Percentiles rank a stretch among this genome's conserved stretches.
phyloP scores from a whole-genome alignment of 768 basidiomycete species.

The Rhizopogon vesiculosus region DNA sequence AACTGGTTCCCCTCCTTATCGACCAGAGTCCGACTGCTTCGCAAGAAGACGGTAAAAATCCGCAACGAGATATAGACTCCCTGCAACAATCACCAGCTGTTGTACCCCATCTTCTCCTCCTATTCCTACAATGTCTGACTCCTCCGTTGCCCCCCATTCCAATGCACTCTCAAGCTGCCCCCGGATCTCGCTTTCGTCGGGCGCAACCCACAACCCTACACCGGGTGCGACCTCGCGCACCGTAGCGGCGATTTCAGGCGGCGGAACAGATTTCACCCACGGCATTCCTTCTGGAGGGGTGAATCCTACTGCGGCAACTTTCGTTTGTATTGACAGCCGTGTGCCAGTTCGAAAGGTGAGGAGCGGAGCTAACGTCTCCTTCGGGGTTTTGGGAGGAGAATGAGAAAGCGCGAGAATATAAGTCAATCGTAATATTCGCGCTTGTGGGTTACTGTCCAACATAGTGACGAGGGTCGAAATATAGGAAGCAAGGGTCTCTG shows the following conservation, averaged over 20 bases:
- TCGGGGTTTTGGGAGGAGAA: slow-evolving; percentile 80
- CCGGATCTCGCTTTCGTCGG: slow-evolving; percentile 26
- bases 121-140: slow-evolving; percentile 5
- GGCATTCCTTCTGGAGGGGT: slow-evolving; percentile 88
- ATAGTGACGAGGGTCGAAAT: slow-evolving; percentile 31
- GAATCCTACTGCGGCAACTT: slow-evolving; percentile 58
- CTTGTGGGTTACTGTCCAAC: slow-evolving; percentile 12
- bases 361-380: slow-evolving; percentile 66
- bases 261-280: slow-evolving; percentile 73
- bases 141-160: slow-evolving; percentile 29
- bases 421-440: slow-evolving; percentile 39
- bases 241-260: slow-evolving; percentile 42
- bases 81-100: slow-evolving; percentile 70
- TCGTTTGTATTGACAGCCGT: slow-evolving; percentile 26
- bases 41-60: slow-evolving; percentile 72
- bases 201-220: slow-evolving; percentile 42
- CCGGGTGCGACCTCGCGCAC: slow-evolving; percentile 39
- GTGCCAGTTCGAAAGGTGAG: slow-evolving; percentile 36
- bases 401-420: slow-evolving; percentile 82
- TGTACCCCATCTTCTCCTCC: slow-evolving; percentile 14
- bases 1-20: neutral
- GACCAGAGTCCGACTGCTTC: neutral
- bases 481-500: slow-evolving; percentile 62
- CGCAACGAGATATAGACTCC: slow-evolving; percentile 92
- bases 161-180: slow-evolving; percentile 44